phyloP scores from a whole-genome alignment of 225 moss, liverwort and hornwort species.

The Takakia lepidozioides region DNA sequence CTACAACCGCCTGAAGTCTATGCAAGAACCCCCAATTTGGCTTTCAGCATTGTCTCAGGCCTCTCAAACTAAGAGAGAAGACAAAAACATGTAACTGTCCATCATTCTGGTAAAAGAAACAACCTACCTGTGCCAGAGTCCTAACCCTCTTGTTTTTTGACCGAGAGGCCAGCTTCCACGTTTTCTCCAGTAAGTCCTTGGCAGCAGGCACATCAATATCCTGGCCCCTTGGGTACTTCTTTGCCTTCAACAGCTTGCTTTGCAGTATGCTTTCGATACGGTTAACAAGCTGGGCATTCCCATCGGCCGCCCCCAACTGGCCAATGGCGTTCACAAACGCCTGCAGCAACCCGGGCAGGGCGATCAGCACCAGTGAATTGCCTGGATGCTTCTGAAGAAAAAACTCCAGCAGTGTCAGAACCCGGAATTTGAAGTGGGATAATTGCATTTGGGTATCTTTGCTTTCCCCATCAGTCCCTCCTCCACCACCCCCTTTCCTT shows the following conservation, averaged over 20 bases:
- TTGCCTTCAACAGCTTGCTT: constrained; percentile 57
- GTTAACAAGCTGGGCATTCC: constrained; percentile 47
- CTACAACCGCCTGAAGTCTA: no score
- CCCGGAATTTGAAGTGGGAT: constrained; percentile 77
- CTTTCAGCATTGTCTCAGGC: no score
- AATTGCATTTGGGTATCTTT: constrained; percentile 66
- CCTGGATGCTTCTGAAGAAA: constrained; percentile 70
- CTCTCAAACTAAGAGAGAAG: no score
- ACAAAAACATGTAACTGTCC: no score
- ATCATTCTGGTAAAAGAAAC: background rate
- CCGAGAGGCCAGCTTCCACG: constrained; percentile 68
- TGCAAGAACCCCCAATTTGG: no score
- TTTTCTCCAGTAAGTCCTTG: constrained; percentile 44
- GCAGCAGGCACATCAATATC: constrained; percentile 42
- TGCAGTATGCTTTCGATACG: constrained; percentile 59
- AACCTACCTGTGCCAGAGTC: constrained; percentile 49
- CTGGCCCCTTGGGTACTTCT: constrained; percentile 54
- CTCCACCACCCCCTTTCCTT: constrained; percentile 29
- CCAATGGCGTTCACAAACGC: constrained; percentile 54
- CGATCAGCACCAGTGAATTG: constrained; percentile 58
- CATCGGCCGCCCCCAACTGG: constrained; percentile 59
- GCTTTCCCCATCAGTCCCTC: constrained; percentile 24
- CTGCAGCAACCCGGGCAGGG: constrained; percentile 70
- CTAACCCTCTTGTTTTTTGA: constrained; percentile 67
- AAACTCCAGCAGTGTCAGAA: constrained; percentile 61